phyloP scores from a whole-genome alignment of 139 green algal species.

The Trebouxia sp. region DNA sequence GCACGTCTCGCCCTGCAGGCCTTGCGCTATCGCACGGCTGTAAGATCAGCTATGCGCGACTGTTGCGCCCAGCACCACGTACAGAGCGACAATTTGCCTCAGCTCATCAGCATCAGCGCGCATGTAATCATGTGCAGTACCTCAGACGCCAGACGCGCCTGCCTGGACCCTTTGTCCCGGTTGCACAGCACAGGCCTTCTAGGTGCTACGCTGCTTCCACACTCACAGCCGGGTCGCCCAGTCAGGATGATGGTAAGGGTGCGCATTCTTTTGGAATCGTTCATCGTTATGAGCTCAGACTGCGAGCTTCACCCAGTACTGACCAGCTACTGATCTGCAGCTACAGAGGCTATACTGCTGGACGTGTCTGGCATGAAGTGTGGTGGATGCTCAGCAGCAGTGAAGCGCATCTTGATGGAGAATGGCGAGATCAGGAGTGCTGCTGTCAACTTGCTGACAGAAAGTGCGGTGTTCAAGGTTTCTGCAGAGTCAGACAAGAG shows the following conservation, averaged over 20 bases:
- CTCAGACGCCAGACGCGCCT: too few relatives aligned
- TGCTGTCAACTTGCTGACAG: conserved; percentile 75
- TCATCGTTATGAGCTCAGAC: too few relatives aligned
- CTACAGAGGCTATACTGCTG: conserved; percentile 52
- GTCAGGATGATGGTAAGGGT: neutral
- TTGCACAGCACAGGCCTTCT: too few relatives aligned
- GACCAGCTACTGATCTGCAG: neutral
- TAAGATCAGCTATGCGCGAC: neutral
- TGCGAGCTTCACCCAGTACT: too few relatives aligned
- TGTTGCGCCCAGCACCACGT: too few relatives aligned
- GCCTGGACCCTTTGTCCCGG: too few relatives aligned
- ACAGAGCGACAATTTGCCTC: too few relatives aligned
- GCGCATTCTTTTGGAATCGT: too few relatives aligned
- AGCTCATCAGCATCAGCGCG: too few relatives aligned
- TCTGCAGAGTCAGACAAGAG: neutral
- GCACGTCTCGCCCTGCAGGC: neutral
- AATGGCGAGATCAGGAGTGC: conserved; percentile 52
- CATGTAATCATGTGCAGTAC: too few relatives aligned
- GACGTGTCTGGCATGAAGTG: conserved; percentile 77
- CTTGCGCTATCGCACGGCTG: neutral
- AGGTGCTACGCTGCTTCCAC: conserved; percentile 13
- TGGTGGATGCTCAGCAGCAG: conserved; percentile 68
- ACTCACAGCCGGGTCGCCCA: neutral
- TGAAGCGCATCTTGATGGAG: conserved; percentile 65
- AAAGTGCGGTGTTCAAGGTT: conserved; percentile 65